Conservation (phyloP, 805 yeast species). For the Ogataea ganodermae region DNA sequence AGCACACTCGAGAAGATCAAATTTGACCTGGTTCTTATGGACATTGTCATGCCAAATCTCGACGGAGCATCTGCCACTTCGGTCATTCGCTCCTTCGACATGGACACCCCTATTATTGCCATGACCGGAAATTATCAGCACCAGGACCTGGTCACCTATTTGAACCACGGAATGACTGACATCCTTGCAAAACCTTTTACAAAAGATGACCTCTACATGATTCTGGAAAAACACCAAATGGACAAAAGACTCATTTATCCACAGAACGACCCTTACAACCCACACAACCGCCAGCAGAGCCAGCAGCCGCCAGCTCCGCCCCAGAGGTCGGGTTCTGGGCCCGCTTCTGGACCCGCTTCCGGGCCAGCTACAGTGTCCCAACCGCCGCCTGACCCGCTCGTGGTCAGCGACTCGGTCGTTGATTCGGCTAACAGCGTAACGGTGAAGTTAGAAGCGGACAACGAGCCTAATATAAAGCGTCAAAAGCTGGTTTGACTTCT, state of each 20-base stretch:
- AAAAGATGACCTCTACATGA: conserved; percentile 76
- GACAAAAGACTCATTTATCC: conserved; percentile 37
- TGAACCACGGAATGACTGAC: conserved; percentile 89
- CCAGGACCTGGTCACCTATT: conserved; percentile 74
- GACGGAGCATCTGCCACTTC: conserved; percentile 92
- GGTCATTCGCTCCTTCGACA: conserved; percentile 81
- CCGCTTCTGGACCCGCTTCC: background rate
- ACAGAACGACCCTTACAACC: conserved; percentile 24
- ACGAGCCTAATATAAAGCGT: conserved; percentile 2
- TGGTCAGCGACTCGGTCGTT: background rate
- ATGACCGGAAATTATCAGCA: conserved; percentile 91
- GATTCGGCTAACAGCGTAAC: background rate
- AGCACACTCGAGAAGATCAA: conserved; percentile 67
- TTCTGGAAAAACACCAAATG: conserved; percentile 72
- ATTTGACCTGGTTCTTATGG: conserved; percentile 81
- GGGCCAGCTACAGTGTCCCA: background rate
- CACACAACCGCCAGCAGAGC: conserved; percentile 12
- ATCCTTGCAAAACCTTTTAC: conserved; percentile 94
- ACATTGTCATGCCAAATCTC: conserved; percentile 84
- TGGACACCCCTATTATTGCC: conserved; percentile 86
- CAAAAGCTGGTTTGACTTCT: conserved; percentile 8
- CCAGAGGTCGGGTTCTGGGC: background rate
- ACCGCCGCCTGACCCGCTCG: background rate
- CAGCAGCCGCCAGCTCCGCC: conserved; percentile 1
- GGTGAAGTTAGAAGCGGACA: conserved; percentile 4